phyloP scores from a whole-genome alignment of 139 green algal genomes.

The Volvox africanus region DNA sequence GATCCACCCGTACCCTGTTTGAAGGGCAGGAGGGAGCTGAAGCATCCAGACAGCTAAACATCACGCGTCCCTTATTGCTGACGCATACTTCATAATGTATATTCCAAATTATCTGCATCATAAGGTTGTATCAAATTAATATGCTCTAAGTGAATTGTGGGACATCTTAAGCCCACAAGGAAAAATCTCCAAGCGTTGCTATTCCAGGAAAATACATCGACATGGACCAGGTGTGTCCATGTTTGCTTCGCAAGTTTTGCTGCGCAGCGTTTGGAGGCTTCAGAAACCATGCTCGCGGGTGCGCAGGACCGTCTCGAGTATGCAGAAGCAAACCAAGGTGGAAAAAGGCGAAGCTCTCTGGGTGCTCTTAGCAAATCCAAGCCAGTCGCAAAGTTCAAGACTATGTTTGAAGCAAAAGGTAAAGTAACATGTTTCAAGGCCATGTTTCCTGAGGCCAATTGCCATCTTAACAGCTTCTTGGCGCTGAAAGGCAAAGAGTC shows the following conservation, averaged over 20 bases:
- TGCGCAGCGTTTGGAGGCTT: background rate
- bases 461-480: too few relatives aligned
- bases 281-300: background rate
- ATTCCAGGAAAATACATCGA: background rate
- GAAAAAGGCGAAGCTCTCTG: slow-evolving; percentile 15
- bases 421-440: background rate
- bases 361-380: slow-evolving; percentile 18
- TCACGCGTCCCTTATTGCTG: too few relatives aligned
- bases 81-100: too few relatives aligned
- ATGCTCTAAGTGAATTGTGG: background rate
- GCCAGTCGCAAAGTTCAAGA: slow-evolving; percentile 30
- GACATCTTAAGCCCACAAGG: background rate
- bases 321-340: slow-evolving; percentile 2
- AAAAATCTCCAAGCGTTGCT: background rate
- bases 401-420: slow-evolving; percentile 41
- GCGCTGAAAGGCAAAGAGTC: too few relatives aligned
- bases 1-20: too few relatives aligned
- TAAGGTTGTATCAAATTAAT: background rate
- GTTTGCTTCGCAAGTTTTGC: background rate
- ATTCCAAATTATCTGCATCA: background rate
- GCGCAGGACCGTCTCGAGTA: slow-evolving; percentile 3
- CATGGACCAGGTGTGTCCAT: slow-evolving; percentile 2
- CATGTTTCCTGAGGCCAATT: too few relatives aligned
- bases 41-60: too few relatives aligned
- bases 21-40: too few relatives aligned